Evolutionary conservation across 345 rosid species (phyloP), one percentile per base, ranked within the genome.

Genomic region (Gossypium raimondii): DNA sequence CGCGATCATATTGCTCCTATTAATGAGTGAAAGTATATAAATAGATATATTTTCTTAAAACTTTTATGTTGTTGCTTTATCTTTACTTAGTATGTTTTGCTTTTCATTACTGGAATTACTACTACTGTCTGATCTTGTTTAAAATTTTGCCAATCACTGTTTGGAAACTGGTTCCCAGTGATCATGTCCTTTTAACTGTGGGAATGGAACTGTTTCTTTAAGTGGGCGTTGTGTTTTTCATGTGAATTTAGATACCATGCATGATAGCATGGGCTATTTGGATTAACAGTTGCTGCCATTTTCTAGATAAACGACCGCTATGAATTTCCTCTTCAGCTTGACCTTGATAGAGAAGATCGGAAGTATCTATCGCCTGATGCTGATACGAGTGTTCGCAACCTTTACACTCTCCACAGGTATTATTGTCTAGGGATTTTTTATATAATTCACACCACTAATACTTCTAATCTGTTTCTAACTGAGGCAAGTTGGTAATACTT

Each of bases 321-420:
- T 78, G 91, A 88, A 64, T 88, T 88, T 67, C 91, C 91, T 75
- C 82, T 86, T 67, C 89, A 86, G 79, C 89, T 88, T 69, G 91
- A 88, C 76, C 86, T 88, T 74, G 91, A 88, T 75, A 84, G 88
- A 82, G 89, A 85, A 38, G 73, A 84, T 77, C 84, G 88, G 14
- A 88, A 84, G 78, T 88, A 88, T 77, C 73, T 88, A 61, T 88
- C 91, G 47, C 91, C 89, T 67, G 91, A 86, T 0, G 85, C 91
- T 8, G 91, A 88, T 62, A 78, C 81, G 75, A 84, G 84, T 75
- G 89, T 88, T 56, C 86, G 86, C 41, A 88, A 88, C 75, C 85
- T 88, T 41, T 88, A 88, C 76, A 83, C 89, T 17, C 91, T 88
- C 76, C 91, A 88, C 50, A 88, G 91, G 89, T 88, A 78, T 73